phyloP scores from a whole-genome alignment of 192 early-diverging fungal genomes.

The Mortierella antarctica region DNA sequence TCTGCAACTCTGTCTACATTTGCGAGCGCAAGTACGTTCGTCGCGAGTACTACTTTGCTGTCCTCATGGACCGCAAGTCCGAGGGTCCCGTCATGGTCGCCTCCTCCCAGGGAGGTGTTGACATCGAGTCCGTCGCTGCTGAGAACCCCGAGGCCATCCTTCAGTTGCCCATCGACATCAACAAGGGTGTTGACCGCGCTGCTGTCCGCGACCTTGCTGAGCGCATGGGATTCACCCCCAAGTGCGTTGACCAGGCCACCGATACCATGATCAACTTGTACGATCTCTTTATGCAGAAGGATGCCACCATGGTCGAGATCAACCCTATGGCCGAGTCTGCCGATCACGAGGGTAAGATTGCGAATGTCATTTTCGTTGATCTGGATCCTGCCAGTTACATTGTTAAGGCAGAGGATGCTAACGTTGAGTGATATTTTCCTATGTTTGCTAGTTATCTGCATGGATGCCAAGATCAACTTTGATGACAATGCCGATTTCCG shows the following conservation, averaged over 20 bases:
- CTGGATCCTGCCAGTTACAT: not conserved
- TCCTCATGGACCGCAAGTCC: slow-evolving; percentile 96
- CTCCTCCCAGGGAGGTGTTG: slow-evolving; percentile 98
- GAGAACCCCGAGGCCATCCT: slow-evolving; percentile 98
- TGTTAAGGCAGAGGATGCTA: not conserved
- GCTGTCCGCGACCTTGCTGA: slow-evolving; percentile 84
- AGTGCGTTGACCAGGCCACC: slow-evolving; percentile 85
- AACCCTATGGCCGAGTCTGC: slow-evolving; percentile 97
- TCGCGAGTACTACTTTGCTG: slow-evolving; percentile 99
- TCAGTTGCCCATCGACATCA: slow-evolving; percentile 92
- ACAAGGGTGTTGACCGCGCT: slow-evolving; percentile 82
- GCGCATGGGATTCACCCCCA: slow-evolving; percentile 91
- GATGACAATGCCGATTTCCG: slow-evolving; percentile 99
- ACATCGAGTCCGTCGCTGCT: slow-evolving; percentile 96
- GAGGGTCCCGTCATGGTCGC: slow-evolving; percentile 97
- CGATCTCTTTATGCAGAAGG: slow-evolving; percentile 97
- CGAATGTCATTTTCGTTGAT: not conserved
- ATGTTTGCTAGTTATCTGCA: slow-evolving; percentile 77
- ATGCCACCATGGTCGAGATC: slow-evolving; percentile 99
- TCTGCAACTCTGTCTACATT: slow-evolving; percentile 95
- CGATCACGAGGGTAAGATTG: slow-evolving; percentile 77
- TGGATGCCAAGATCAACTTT: slow-evolving; percentile 99
- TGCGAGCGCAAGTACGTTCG: slow-evolving; percentile 98
- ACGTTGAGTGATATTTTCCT: not conserved
- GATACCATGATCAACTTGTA: slow-evolving; percentile 93